Evolutionary conservation across 768 basidiomycete species (phyloP), one percentile per base, ranked within the genome.

Genomic region (Leccinum ochraceum): DNA sequence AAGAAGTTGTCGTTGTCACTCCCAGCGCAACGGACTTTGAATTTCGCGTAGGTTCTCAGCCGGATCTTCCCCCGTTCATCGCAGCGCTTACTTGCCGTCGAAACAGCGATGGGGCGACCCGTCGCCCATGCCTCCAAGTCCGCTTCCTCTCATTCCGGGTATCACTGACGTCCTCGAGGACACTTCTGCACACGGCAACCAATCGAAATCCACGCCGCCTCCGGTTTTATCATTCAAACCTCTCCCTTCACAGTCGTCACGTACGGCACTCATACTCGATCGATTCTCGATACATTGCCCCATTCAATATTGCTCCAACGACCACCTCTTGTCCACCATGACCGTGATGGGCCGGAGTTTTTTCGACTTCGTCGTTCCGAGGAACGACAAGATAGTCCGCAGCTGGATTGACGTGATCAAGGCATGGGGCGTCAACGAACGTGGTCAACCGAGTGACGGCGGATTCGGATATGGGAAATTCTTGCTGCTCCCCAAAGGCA

Each of bases 381-480:
- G 81, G 63, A 88, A 89, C 65, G 90, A 91, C 74, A 75, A 74
- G 11, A 78, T 81, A 54, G 89, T 93, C 24, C 82, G 84, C 26
- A 81, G 79, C 56, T 92, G 89, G 89, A 86, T 93, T 55, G 86
- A 86, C 62, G 83, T 84, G 54, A 84, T 92, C 66, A 93, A 93
- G 70, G 82, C 85, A 2, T 92, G 90, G 87, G 90, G 90, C 17
- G 89, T 92, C 53, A 92, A 92, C 63, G 91, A 92, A 71, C 82
- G 85, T 3, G 91, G 90, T 0, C 88, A 89, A 73, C 90, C 90
- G 24, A 89, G 87, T 69, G 89, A 92, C 64, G 90, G 90, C 36
- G 91, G 91, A 1, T 93, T 93, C 69, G 91, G 89, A 16, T 93
- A 89, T 74, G 90, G 90, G 17, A 83, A 81, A 67, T 93, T 93